phyloP scores from a whole-genome alignment of 345 rosid genomes.

The Aethionema arabicum region DNA sequence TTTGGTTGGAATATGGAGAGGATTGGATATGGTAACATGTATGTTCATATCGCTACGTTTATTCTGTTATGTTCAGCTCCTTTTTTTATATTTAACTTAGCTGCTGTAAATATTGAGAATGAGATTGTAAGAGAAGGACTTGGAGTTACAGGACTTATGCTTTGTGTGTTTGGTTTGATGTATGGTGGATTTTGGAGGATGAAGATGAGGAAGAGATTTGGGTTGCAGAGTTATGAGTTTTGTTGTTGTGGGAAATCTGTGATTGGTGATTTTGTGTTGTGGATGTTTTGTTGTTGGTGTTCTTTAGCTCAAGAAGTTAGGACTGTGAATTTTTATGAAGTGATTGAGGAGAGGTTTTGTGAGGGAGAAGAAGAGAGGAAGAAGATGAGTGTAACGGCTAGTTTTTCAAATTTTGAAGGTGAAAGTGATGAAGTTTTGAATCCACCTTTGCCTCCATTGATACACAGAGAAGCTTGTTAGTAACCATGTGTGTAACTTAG shows the following conservation, averaged over 20 bases:
- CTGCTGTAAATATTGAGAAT: conserved; percentile 74
- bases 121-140: conserved; percentile 62
- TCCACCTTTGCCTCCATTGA: conserved; percentile 62
- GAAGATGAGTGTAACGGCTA: conserved; percentile 27
- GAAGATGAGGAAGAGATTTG: conserved; percentile 83
- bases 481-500: background rate
- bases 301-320: conserved; percentile 90
- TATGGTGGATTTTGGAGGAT: conserved; percentile 99
- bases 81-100: conserved; percentile 85
- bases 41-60: conserved; percentile 88
- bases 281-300: conserved; percentile 95
- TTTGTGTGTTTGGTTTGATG: conserved; percentile 74
- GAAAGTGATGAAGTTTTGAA: conserved; percentile 53
- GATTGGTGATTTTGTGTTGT: conserved; percentile 63
- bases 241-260: conserved; percentile 68
- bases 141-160: conserved; percentile 60
- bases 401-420: conserved; percentile 39
- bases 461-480: conserved; percentile 50
- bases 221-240: conserved; percentile 67
- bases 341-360: conserved; percentile 57
- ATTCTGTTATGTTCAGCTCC: conserved; percentile 87
- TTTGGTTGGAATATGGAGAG: conserved; percentile 99
- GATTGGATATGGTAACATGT: conserved; percentile 93
- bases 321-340: conserved; percentile 66
- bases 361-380: conserved; percentile 31